Conservation (phyloP, 352 stramenopile species). For the Thraustochytrium sp. region DNA sequence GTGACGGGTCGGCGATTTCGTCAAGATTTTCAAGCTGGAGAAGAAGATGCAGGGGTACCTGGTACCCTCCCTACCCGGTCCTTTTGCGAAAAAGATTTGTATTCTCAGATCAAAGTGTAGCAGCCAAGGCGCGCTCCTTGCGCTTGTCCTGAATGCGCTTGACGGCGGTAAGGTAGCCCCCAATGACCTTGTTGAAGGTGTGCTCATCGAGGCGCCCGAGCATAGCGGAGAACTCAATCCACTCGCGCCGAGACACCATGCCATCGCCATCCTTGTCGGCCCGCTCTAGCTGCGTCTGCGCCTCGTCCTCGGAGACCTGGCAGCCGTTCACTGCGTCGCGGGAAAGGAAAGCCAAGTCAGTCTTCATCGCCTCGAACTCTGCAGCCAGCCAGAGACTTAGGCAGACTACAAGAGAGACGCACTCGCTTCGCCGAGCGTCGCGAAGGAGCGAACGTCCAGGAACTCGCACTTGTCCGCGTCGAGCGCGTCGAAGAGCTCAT, state of each 20-base stretch:
- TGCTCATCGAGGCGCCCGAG: background rate
- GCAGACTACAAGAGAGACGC: background rate
- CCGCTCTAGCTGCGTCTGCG: background rate
- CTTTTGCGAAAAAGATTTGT: no score
- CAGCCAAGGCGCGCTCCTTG: background rate
- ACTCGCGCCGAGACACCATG: slow-evolving; percentile 25
- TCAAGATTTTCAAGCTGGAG: no score
- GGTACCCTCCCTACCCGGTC: no score
- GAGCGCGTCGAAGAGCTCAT: slow-evolving; percentile 29
- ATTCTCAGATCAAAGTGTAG: background rate
- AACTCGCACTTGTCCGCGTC: slow-evolving; percentile 17
- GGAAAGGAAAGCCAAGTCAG: background rate
- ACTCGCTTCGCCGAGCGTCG: slow-evolving; percentile 1
- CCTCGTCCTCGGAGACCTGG: background rate
- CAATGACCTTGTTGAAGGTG: slow-evolving; percentile 22
- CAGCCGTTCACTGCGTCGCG: background rate
- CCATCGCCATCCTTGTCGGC: slow-evolving; percentile 34
- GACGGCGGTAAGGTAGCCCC: background rate
- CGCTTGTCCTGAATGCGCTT: background rate
- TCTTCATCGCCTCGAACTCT: background rate
- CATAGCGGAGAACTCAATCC: slow-evolving; percentile 28
- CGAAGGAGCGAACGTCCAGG: slow-evolving; percentile 10
- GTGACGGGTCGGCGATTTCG: no score
- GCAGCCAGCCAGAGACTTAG: background rate
- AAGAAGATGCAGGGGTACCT: no score